Evolutionary conservation across 176 grass and related monocot species (phyloP).

Genomic region (Ensete ventricosum): DNA sequence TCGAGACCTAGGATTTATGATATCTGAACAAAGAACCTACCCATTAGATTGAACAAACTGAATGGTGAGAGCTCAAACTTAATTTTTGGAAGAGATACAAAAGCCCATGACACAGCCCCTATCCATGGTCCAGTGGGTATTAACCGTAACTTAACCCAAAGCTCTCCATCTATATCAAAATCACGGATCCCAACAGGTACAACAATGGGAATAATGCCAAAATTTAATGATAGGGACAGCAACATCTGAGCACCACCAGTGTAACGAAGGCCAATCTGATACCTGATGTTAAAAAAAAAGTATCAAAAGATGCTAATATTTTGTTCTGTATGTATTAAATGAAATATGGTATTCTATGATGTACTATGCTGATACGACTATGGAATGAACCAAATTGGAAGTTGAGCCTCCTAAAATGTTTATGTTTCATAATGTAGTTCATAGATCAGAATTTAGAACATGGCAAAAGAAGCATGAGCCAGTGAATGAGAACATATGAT

Average conservation of each 20-base stretch:
- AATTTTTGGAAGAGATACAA: slow-evolving; percentile 95
- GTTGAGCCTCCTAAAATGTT: too few species aligned
- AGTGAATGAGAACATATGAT: too few species aligned
- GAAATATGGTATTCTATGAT: too few species aligned
- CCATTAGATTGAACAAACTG: slow-evolving; percentile 90
- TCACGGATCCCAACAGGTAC: slow-evolving; percentile 82
- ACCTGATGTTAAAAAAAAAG: slow-evolving; percentile 38
- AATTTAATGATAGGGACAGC: slow-evolving; percentile 76
- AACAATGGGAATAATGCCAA: slow-evolving; percentile 50
- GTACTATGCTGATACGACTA: too few species aligned
- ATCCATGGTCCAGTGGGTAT: slow-evolving; percentile 91
- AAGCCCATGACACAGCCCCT: slow-evolving; percentile 93
- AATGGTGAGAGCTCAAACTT: slow-evolving; percentile 79
- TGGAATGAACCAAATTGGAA: too few species aligned
- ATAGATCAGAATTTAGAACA: too few species aligned
- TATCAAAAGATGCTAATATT: too few species aligned
- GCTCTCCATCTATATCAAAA: slow-evolving; percentile 94
- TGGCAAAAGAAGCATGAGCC: too few species aligned
- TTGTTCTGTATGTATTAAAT: too few species aligned
- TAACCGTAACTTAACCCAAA: slow-evolving; percentile 88
- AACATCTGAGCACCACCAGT: slow-evolving; percentile 83
- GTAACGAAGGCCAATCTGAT: slow-evolving; percentile 92
- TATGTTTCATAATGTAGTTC: too few species aligned
- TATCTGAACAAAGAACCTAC: slow-evolving; percentile 24
- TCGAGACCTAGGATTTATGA: neutral